Conservation (phyloP, 495 filamentous ascomycete genomes). For the Chaetomium fimeti region DNA sequence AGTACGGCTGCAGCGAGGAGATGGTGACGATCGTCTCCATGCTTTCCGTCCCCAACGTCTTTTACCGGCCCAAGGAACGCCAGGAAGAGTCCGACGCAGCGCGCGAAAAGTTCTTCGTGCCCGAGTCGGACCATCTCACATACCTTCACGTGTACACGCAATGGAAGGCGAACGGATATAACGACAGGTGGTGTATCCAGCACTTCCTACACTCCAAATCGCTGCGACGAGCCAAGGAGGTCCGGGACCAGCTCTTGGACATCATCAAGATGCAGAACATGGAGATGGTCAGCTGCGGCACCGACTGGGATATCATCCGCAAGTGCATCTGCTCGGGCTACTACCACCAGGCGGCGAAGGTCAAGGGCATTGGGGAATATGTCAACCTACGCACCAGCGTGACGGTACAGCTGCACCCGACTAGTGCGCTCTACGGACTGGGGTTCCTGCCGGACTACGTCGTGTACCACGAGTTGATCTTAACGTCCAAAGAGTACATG, state of each 20-base stretch:
- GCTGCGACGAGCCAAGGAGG: slow-evolving; percentile 85
- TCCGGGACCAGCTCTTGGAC: slow-evolving; percentile 86
- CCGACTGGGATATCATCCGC: slow-evolving; percentile 92
- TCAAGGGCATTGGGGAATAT: slow-evolving; percentile 96
- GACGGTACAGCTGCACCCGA: slow-evolving; percentile 90
- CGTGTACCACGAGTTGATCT: slow-evolving; percentile 96
- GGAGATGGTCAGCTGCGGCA: slow-evolving; percentile 82
- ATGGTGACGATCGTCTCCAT: slow-evolving; percentile 98
- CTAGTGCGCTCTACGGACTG: slow-evolving; percentile 84
- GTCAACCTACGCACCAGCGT: slow-evolving; percentile 94
- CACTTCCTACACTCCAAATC: slow-evolving; percentile 95
- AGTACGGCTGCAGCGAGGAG: slow-evolving; percentile 92
- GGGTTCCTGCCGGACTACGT: slow-evolving; percentile 96
- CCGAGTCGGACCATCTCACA: slow-evolving; percentile 95
- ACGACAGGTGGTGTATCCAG: slow-evolving; percentile 84
- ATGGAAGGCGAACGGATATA: slow-evolving; percentile 88
- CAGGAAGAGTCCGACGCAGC: slow-evolving; percentile 96
- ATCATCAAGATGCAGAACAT: slow-evolving; percentile 96
- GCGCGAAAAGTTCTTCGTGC: slow-evolving; percentile 98
- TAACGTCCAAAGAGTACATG: slow-evolving; percentile 98
- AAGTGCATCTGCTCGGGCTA: slow-evolving; percentile 98
- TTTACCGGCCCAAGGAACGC: slow-evolving; percentile 95
- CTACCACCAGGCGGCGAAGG: slow-evolving; percentile 97
- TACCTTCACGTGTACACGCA: slow-evolving; percentile 94
- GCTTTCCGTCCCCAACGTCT: slow-evolving; percentile 94